Percentiles rank a stretch among this genome's conserved stretches.
These are phyloP conservation scores for bread wheat (Triticum aestivum) DNA, from an alignment of 176 grass and related monocot genomes.

Conservation along the genomic window IWGSC_CS_RefSeq_v2.1 NC_057798.1:257141331-257141830, in stretches of 20 bases:
- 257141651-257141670: neutral
- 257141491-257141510: constrained; percentile 10
- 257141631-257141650: neutral
- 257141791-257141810: constrained; percentile 9
- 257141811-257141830: neutral
- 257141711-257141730: neutral
- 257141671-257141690: neutral
- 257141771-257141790: neutral
- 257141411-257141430: neutral
- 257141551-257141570: neutral
- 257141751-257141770: neutral
- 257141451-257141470: neutral
- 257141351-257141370: too few species aligned
- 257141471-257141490: neutral
- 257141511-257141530: neutral
- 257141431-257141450: neutral
- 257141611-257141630: neutral
- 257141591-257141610: constrained; percentile 18
- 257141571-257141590: constrained; percentile 10
- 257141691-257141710: neutral
- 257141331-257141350: too few species aligned
- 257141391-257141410: too few species aligned
- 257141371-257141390: too few species aligned
- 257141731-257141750: neutral
- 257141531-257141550: constrained; percentile 19